These are phyloP conservation scores for Penicillium crystallinum DNA, from an alignment of 495 filamentous ascomycete genomes.

Conservation along the genomic window DNA sequence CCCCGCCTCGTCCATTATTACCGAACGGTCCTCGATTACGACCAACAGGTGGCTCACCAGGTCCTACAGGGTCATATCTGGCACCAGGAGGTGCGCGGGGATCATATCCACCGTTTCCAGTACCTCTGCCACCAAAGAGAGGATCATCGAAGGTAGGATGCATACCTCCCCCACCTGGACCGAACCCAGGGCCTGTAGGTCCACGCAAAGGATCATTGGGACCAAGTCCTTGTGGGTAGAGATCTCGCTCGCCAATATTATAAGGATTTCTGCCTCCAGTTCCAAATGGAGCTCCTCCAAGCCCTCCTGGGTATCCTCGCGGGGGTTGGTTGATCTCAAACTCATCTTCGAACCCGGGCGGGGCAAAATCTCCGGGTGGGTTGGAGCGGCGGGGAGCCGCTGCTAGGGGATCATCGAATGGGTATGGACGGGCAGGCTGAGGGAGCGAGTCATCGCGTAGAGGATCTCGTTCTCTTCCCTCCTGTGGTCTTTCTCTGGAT, in stretches of 20 bases:
- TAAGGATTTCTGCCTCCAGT: slow-evolving; percentile 51
- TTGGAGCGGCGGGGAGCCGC: slow-evolving; percentile 56
- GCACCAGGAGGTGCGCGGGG: slow-evolving; percentile 52
- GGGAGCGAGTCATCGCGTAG: slow-evolving; percentile 49
- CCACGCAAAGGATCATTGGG: slow-evolving; percentile 76
- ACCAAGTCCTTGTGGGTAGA: slow-evolving; percentile 83
- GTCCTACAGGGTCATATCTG: slow-evolving; percentile 78
- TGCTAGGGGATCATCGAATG: slow-evolving; percentile 64
- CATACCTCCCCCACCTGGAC: slow-evolving; percentile 69
- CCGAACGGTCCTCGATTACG: slow-evolving; percentile 41
- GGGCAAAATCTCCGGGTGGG: slow-evolving; percentile 66
- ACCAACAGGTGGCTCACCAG: slow-evolving; percentile 55
- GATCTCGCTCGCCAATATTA: slow-evolving; percentile 74
- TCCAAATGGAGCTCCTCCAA: too few species aligned
- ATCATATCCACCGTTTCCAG: slow-evolving; percentile 37
- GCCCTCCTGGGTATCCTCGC: slow-evolving; percentile 42
- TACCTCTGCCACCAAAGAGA: slow-evolving; percentile 62
- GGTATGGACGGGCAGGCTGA: slow-evolving; percentile 58
- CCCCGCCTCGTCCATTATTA: slow-evolving; percentile 28
- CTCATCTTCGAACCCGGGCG: slow-evolving; percentile 92
- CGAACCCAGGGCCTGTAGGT: slow-evolving; percentile 51
- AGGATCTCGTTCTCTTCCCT: slow-evolving; percentile 41
- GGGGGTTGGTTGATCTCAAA: slow-evolving; percentile 73
- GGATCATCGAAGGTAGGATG: slow-evolving; percentile 94
- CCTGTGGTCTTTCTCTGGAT: slow-evolving; percentile 25